These are phyloP conservation scores for Aspergillus olivimuriae DNA, from an alignment of 495 filamentous ascomycete species.

Conservation along the genomic window DNA sequence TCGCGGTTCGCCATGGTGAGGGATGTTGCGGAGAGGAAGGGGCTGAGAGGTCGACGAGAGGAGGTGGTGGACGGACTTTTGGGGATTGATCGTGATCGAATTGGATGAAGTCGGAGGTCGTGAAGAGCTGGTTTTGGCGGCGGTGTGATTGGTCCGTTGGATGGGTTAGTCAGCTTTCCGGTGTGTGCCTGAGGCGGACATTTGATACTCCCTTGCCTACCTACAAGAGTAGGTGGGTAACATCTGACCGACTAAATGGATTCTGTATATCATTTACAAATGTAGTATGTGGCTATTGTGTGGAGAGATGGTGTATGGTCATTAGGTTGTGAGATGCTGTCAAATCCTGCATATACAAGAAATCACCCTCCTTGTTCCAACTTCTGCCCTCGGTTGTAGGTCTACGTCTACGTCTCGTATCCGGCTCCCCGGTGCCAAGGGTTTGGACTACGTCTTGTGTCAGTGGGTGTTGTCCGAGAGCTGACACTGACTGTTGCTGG, in stretches of 20 bases:
- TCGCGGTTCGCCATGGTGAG: slow-evolving; percentile 45
- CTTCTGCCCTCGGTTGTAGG: too few relatives aligned
- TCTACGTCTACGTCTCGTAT: too few relatives aligned
- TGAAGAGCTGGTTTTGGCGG: slow-evolving; percentile 15
- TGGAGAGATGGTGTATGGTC: too few relatives aligned
- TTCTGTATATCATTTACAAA: too few relatives aligned
- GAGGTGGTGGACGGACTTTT: slow-evolving; percentile 19
- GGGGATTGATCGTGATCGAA: too few relatives aligned
- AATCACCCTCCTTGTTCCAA: too few relatives aligned
- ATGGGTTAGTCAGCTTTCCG: slow-evolving; percentile 4
- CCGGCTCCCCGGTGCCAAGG: neutral
- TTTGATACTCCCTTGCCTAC: too few relatives aligned
- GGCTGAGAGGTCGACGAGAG: slow-evolving; percentile 18
- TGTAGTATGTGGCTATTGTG: too few relatives aligned
- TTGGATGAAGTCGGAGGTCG: slow-evolving; percentile 4
- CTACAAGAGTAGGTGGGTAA: too few relatives aligned
- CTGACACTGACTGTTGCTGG: neutral
- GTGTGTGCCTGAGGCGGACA: slow-evolving; percentile 14
- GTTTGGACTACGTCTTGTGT: neutral
- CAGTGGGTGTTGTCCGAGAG: neutral
- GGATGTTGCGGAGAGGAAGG: slow-evolving; percentile 21
- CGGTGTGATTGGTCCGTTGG: slow-evolving; percentile 11
- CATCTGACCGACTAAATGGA: too few relatives aligned
- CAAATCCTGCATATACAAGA: too few relatives aligned
- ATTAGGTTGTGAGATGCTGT: too few relatives aligned